These are phyloP conservation scores for Elasticomyces elasticus DNA, from an alignment of 495 filamentous ascomycete species.

Conservation along the genomic window DNA sequence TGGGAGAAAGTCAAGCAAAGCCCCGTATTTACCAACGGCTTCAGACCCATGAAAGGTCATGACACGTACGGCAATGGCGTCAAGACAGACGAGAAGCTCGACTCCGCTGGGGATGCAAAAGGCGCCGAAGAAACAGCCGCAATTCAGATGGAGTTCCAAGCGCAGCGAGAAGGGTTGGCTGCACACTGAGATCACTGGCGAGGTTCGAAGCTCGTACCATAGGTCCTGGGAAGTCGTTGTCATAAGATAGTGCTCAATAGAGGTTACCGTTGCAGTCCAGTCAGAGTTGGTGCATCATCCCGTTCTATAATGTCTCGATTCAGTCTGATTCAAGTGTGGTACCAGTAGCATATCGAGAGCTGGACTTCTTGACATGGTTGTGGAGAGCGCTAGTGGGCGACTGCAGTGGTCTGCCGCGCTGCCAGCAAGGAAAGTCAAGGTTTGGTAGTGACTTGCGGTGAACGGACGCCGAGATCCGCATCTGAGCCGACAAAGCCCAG, in stretches of 20 bases:
- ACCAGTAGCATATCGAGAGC: no score
- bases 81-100: background rate
- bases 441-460: background rate
- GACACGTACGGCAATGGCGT: background rate
- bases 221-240: no score
- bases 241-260: no score
- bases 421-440: no score
- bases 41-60: background rate
- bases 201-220: background rate
- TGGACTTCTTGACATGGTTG: no score
- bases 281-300: no score
- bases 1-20: conserved; percentile 10
- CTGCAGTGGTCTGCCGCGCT: no score
- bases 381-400: background rate
- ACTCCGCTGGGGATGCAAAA: background rate
- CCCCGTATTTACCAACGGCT: conserved; percentile 5
- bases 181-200: background rate
- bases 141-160: background rate
- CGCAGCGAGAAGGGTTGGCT: background rate
- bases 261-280: no score
- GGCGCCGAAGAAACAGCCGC: background rate
- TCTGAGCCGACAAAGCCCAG: no score
- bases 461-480: background rate
- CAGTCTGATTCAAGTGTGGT: no score
- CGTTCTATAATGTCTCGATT: no score